Percentiles rank a stretch among this genome's conserved stretches.
phyloP scores from a whole-genome alignment of 192 early-diverging fungal species.

The Radiomyces spectabilis region DNA sequence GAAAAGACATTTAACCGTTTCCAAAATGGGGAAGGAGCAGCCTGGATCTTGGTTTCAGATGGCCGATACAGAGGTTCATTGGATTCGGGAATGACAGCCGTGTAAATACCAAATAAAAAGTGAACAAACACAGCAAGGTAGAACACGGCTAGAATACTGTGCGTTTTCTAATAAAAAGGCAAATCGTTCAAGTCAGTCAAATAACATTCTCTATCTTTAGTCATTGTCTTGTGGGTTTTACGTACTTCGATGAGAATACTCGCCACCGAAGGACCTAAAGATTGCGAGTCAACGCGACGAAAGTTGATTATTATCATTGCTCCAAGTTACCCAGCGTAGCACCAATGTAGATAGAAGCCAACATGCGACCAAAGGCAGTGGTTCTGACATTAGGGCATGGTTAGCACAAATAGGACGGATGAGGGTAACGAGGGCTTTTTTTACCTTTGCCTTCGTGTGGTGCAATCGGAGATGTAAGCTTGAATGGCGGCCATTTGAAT shows the following conservation, averaged over 20 bases:
- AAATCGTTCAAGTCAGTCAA: neutral
- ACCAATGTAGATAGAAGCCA: neutral
- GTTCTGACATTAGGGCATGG: neutral
- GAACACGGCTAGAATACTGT: neutral
- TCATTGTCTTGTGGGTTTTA: neutral
- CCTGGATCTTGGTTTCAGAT: neutral
- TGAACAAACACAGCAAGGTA: neutral
- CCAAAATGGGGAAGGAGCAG: too few relatives aligned
- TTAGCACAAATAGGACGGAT: neutral
- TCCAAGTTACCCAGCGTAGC: neutral
- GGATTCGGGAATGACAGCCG: slow-evolving; percentile 23
- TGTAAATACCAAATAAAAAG: neutral
- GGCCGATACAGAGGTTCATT: slow-evolving; percentile 1
- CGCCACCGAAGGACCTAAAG: neutral
- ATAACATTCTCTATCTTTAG: neutral
- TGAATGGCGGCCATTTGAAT: slow-evolving; percentile 16
- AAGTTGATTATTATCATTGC: too few relatives aligned
- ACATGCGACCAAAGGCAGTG: neutral
- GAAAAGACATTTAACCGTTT: slow-evolving; percentile 26
- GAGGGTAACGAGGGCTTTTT: neutral
- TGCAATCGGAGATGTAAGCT: slow-evolving; percentile 28
- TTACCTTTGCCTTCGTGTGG: slow-evolving; percentile 15
- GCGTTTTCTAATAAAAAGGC: slow-evolving; percentile 4
- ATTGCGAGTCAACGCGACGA: neutral
- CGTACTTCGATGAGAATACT: neutral